Base-by-base conservation (phyloP, 371 early-diverging fungal species). In the Mortierella sp. region DNA sequence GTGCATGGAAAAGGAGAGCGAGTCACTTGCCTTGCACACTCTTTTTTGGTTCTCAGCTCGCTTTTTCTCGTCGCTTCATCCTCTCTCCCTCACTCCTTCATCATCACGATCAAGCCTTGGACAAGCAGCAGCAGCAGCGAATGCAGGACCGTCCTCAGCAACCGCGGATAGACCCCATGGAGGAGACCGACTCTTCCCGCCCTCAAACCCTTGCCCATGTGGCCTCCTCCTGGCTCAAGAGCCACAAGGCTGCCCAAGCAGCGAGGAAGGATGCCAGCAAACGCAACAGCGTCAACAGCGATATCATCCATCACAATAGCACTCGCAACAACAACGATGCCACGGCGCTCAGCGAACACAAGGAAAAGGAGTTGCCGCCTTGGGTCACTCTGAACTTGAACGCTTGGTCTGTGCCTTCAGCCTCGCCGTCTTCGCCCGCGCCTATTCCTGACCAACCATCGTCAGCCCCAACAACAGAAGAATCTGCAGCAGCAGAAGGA, bases 371-470 rank as follows among this genome's bases (percentile, higher is more conserved):
- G 39, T 45, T 68, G 46, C 70, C 70, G 7, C 34, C 71, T 9
- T 70, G 71, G 71, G 71, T 64, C 21, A 54, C 54, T 48, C 58
- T 62, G 26, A 41, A 52, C 31, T n/a, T 58, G 21, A 21, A 58
- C 14, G 19, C 57, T 38, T 7, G 27, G 27, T 24, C 49, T 24
- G 4, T 48, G 39, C 34, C 34, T 2, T 26, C 63, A 8, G 42
- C 59, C 34, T 48, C 54, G 1, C 41, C 54, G 9, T 27, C 47
- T 13, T 23, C 59, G 5, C 23, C 13, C 28, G 47, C 63, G 2
- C 51, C 47, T n/a, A 21, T 14, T 10, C n/a, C 60, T 38, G 38
- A 43, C 23, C 50, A 10, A 26, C 51, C 19, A 19, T 58, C 4
- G 34, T 10, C 34, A 34, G 34, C 34, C 4, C 34, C 10, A 10